Evolutionary conservation across 371 early-diverging fungal genomes (phyloP).

Genomic region (Syncephalastrum contaminatum): DNA sequence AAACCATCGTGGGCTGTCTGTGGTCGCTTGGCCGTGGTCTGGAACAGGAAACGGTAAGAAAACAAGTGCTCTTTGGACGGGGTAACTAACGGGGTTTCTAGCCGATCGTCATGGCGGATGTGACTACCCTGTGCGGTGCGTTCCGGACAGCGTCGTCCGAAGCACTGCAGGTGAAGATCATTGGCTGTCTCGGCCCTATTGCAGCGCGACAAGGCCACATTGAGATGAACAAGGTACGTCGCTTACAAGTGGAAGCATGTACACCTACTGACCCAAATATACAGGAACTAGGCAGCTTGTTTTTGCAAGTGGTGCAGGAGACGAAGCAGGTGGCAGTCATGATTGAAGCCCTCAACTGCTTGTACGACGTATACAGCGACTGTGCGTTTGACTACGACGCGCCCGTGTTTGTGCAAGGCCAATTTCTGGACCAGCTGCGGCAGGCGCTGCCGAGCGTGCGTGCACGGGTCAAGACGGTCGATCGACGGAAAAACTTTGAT

Average conservation of each 20-base stretch:
- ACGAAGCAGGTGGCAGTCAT: constrained; percentile 34
- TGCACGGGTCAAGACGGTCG: constrained; percentile 63
- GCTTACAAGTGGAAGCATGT: not conserved
- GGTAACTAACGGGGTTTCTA: constrained; percentile 10
- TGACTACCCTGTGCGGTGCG: constrained; percentile 51
- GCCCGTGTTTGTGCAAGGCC: constrained; percentile 78
- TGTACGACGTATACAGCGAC: constrained; percentile 90
- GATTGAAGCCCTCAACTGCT: constrained; percentile 77
- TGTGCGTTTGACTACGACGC: constrained; percentile 80
- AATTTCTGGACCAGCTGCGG: constrained; percentile 60
- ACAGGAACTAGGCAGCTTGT: constrained; percentile 34
- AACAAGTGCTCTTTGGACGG: not conserved
- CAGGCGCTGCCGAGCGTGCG: constrained; percentile 47
- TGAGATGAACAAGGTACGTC: constrained; percentile 66
- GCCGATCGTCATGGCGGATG: constrained; percentile 49
- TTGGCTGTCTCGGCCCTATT: constrained; percentile 75
- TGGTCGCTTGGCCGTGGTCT: constrained; percentile 75
- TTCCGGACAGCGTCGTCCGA: constrained; percentile 42
- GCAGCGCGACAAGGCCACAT: constrained; percentile 73
- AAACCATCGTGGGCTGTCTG: constrained; percentile 67
- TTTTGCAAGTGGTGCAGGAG: constrained; percentile 35
- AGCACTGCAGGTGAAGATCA: constrained; percentile 66
- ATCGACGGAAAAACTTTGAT: constrained; percentile 68
- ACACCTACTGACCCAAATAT: constrained; percentile 3
- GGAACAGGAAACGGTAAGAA: constrained; percentile 56